Evolutionary conservation across 2,329 filamentous ascomycete species (phyloP).

Genomic region (Akanthomyces lecanii): DNA sequence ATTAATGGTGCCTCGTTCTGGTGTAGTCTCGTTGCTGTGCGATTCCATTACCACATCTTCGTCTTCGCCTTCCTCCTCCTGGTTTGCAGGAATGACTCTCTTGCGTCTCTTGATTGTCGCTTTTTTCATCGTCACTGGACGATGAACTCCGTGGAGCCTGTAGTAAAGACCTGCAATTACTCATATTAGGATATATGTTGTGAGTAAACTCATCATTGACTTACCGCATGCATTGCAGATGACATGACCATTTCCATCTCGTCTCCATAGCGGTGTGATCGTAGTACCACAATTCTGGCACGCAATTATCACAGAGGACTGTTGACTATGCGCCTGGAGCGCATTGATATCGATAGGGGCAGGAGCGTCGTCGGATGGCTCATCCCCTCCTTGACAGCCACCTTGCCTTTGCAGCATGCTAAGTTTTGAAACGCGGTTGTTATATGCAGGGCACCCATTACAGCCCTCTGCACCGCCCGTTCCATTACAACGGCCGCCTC

Average conservation of each 20-base stretch:
- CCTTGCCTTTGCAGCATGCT: conserved; percentile 50
- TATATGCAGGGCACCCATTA: conserved; percentile 93
- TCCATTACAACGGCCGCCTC: conserved; percentile 91
- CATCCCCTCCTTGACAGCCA: conserved; percentile 31
- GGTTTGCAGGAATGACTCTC: conserved; percentile 78
- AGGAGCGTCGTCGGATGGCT: conserved; percentile 16
- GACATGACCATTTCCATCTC: conserved; percentile 90
- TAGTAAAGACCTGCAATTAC: conserved; percentile 72
- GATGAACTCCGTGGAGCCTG: conserved; percentile 89
- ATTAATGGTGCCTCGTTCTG: conserved; percentile 55
- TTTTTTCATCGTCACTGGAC: conserved; percentile 98
- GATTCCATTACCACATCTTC: conserved; percentile 41
- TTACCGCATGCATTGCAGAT: conserved; percentile 98
- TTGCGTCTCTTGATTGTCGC: conserved; percentile 94
- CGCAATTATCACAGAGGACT: conserved; percentile 61
- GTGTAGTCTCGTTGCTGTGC: conserved; percentile 33
- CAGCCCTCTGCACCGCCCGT: conserved; percentile 94
- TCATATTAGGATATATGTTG: not conserved
- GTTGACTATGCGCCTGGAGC: conserved; percentile 27
- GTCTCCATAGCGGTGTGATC: conserved; percentile 90
- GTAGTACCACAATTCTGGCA: conserved; percentile 98
- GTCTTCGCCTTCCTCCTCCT: conserved; percentile 48
- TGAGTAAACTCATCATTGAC: conserved; percentile 30
- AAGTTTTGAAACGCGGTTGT: conserved; percentile 91
- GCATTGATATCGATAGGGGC: conserved; percentile 35